These are phyloP conservation scores for Auxenochlorella pyrenoidosa DNA, from an alignment of 139 green algal genomes.

Conservation along the genomic window DNA sequence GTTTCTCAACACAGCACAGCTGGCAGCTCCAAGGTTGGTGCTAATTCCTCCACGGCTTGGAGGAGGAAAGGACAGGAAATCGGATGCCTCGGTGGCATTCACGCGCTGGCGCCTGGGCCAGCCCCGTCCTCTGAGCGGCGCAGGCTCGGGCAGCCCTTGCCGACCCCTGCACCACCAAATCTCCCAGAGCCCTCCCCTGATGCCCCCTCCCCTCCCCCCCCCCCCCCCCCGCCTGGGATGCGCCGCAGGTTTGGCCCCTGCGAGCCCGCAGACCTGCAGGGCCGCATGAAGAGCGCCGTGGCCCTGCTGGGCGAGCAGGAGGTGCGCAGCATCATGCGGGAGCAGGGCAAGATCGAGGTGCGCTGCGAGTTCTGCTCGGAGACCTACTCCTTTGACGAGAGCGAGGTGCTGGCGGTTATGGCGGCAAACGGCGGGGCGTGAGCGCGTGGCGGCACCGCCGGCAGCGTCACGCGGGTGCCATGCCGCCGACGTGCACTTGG, in stretches of 20 bases:
- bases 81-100: too few relatives aligned
- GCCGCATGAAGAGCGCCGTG: constrained; percentile 76
- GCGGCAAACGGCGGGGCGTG: background rate
- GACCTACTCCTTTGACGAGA: constrained; percentile 68
- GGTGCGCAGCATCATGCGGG: constrained; percentile 69
- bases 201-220: too few relatives aligned
- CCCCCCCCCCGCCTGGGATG: background rate
- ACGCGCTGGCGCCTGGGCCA: background rate
- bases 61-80: too few relatives aligned
- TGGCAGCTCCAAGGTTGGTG: too few relatives aligned
- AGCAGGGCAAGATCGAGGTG: constrained; percentile 88
- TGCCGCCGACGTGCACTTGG: too few relatives aligned
- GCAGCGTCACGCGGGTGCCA: too few relatives aligned
- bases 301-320: constrained; percentile 53
- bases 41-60: too few relatives aligned
- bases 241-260: constrained; percentile 82
- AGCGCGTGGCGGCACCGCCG: background rate
- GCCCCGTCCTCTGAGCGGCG: too few relatives aligned
- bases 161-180: too few relatives aligned
- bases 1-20: too few relatives aligned
- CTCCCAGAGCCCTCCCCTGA: background rate
- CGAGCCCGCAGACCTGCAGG: constrained; percentile 57
- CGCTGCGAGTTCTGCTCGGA: constrained; percentile 73
- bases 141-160: too few relatives aligned
- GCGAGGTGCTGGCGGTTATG: constrained; percentile 55